Base-by-base conservation (phyloP, 164 flowering plant species). In the Tetrastigma voinierianum region DNA sequence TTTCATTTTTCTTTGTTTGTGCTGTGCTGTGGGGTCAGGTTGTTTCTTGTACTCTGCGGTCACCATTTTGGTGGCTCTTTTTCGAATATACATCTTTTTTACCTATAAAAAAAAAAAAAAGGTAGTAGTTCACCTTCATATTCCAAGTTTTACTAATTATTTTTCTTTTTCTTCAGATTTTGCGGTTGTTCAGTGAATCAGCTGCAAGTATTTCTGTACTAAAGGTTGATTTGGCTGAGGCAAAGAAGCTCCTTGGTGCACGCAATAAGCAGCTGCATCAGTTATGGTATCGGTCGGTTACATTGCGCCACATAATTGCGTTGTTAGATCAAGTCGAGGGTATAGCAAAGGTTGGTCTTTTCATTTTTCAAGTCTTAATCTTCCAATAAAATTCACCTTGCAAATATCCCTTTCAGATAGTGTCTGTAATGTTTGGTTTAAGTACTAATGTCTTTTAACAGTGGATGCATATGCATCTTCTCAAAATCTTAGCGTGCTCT, bases 161-260 rank as follows among this genome's bases (percentile, higher is more conserved):
- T 59, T n/a, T 66, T 63, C 18, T 64, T 54, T 67, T 57, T 13
- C 48, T 77, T 53, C 88, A 95, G 99, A 96, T 96, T 18, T 82
- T 96, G 83, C 87, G 98, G 57, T 77, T 96, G 51, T 96, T 96
- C 70, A 96, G 96, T 71, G 97, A 92, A 81, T 92, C 99, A 57
- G 76, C 99, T 61, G 90, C 89, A 78, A 88, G 85, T 54, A 78
- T 96, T 67, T 75, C 68, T 16, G 85, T 71, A 65, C 72, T 96
- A 65, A 96, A 92, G 80, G 85, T 79, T 72, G 99, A 96, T 81
- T 87, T 96, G 82, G 89, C 88, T 25, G 97, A 90, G 57, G 94
- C 99, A 57, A 90, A n/a, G n/a, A 88, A 80, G 71, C 81, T 84
- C 65, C 86, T 96, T 66, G 96, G 97, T 51, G 80, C 90, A n/a